These are phyloP conservation scores for Psidium friedrichsthalianum DNA, from an alignment of 345 rosid genomes.

Conservation along the genomic window DNA sequence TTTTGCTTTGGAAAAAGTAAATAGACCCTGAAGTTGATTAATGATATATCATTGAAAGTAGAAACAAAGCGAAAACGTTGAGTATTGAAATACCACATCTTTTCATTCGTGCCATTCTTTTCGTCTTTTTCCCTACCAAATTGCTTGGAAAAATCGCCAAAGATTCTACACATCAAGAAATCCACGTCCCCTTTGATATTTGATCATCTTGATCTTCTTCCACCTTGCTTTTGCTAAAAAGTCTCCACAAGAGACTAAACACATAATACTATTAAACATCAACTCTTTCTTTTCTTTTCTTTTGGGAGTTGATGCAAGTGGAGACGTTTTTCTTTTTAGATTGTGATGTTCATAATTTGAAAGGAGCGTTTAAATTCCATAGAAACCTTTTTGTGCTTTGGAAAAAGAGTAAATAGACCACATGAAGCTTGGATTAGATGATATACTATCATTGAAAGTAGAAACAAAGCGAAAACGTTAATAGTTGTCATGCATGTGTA, in stretches of 20 bases:
- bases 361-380: not conserved
- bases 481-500: not conserved
- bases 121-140: too few species aligned
- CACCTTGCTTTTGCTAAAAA: not conserved
- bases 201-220: not conserved
- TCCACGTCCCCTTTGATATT: not conserved
- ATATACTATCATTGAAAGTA: not conserved
- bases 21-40: not conserved
- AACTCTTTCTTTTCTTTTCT: not conserved
- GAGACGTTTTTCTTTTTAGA: not conserved
- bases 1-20: not conserved
- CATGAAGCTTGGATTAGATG: not conserved
- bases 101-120: too few species aligned
- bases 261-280: not conserved
- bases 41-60: not conserved
- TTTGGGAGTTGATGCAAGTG: not conserved
- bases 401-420: not conserved
- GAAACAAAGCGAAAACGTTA: not conserved
- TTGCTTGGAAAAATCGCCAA: too few species aligned
- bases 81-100: too few species aligned
- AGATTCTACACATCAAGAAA: not conserved
- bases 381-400: too few species aligned
- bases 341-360: not conserved
- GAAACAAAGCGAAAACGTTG: not conserved
- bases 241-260: not conserved